Base-by-base conservation (phyloP, 2,329 filamentous ascomycete genomes). In the Aspergillus thermomutatus region DNA sequence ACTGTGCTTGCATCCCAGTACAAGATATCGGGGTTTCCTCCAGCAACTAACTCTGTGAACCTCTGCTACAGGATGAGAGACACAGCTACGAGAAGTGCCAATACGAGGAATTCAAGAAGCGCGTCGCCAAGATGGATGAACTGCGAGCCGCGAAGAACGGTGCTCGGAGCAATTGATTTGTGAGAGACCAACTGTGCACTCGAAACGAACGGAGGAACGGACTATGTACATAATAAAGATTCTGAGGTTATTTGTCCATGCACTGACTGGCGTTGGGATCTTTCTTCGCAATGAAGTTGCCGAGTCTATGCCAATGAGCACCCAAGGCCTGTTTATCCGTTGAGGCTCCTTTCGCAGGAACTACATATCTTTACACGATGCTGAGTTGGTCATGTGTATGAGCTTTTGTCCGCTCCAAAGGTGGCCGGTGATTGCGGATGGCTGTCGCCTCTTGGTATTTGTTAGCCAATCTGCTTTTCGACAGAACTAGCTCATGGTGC, bases 61-160 rank as follows among this genome's bases (percentile, higher is more conserved):
- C 34, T 27, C 27, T n/a, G 27, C 37, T 51, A 58, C 34, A 97
- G 94, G 87, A 92, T 76, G 94, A 99, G 83, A 84, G 94, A 81
- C 94, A 99, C 80, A 89, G 87, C 72, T 99, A 99, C 83, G 94
- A 99, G 76, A 97, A 97, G 78, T 99, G 94, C 85, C 94, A 99
- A 73, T 99, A 99, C 79, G 90, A 90, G 64, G 94, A 97, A 76
- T 99, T 99, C 83, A 96, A 96, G 87, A 91, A 93, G 84, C 87
- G 94, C 57, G 94, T 99, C 64, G 91, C 89, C 72, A 97, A 96
- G 87, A 99, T 99, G 94, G 87, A 97, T 70, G 92, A 99, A 82
- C 79, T 99, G 72, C 85, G 92, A 73, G 92, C 86, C 65, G 87
- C 90, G 59, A 96, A 95, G 84, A 86, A 80, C 57, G 92, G 91